These are phyloP conservation scores for Lycium ferocissimum DNA, from an alignment of 257 asterid species.

Conservation along the genomic window DNA sequence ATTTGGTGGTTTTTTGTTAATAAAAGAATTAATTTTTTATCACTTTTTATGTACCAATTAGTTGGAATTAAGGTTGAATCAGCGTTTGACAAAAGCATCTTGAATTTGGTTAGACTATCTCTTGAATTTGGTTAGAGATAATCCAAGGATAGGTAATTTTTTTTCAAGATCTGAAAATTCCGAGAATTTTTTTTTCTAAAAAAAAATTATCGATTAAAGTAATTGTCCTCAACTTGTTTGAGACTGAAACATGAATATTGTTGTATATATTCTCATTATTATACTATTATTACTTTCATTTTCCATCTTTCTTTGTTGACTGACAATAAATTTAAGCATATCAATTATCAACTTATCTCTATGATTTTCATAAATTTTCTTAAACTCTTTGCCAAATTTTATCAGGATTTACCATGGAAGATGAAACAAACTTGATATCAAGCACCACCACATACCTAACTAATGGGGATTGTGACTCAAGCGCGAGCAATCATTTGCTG, in stretches of 20 bases:
- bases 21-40: not conserved
- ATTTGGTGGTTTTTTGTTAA: not conserved
- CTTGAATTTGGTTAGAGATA: not conserved
- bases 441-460: slow-evolving; percentile 31
- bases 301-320: not conserved
- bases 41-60: not conserved
- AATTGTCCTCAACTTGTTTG: not conserved
- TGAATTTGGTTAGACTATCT: not conserved
- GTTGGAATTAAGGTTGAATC: not conserved
- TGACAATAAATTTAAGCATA: too few species aligned
- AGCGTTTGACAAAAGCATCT: not conserved
- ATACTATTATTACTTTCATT: not conserved
- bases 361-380: too few species aligned
- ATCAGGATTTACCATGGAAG: slow-evolving; percentile 45
- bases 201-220: too few species aligned
- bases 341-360: too few species aligned
- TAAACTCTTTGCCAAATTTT: too few species aligned
- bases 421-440: slow-evolving; percentile 34
- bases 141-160: not conserved
- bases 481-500: slow-evolving; percentile 28
- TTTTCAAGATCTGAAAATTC: not conserved
- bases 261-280: not conserved
- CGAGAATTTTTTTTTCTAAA: too few species aligned
- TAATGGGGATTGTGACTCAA: slow-evolving; percentile 45
- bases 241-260: not conserved